Percentiles rank a stretch among this genome's conserved stretches.
Evolutionary conservation across 1,284 basidiomycete genomes (phyloP).

Genomic region (Microbotryomycetes sp.): DNA sequence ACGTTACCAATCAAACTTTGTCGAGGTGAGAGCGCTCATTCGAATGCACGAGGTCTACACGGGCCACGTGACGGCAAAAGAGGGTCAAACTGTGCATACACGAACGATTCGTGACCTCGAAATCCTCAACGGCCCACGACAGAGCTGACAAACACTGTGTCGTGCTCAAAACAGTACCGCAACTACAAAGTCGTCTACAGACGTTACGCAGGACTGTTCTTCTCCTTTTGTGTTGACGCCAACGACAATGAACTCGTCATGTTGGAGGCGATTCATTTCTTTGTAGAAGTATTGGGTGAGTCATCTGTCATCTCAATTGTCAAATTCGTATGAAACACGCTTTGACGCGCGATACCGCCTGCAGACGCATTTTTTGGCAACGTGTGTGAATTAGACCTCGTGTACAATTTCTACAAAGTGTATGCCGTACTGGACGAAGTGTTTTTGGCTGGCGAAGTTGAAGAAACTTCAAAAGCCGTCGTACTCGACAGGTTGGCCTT

Average conservation of each 20-base stretch:
- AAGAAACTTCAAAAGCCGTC: conserved; percentile 95
- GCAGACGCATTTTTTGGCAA: conserved; percentile 97
- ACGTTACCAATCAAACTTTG: conserved; percentile 98
- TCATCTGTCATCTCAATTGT: conserved; percentile 15
- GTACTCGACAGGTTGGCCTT: conserved; percentile 83
- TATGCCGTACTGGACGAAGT: conserved; percentile 97
- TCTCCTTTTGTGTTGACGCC: conserved; percentile 93
- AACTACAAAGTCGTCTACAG: conserved; percentile 93
- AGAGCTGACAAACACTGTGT: no score
- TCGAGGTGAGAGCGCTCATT: conserved; percentile 61
- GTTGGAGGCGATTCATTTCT: conserved; percentile 93
- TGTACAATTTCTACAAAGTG: conserved; percentile 99
- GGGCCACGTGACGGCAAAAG: no score
- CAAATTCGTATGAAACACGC: neutral
- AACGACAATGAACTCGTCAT: conserved; percentile 98
- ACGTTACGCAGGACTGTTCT: conserved; percentile 94
- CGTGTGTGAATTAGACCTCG: conserved; percentile 91
- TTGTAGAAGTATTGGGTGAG: conserved; percentile 94
- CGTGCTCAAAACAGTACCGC: conserved; percentile 70
- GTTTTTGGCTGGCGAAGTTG: conserved; percentile 96
- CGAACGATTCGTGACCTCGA: no score
- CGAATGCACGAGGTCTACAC: no score
- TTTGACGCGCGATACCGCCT: conserved; percentile 5
- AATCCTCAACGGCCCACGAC: no score
- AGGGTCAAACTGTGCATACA: no score